These are phyloP conservation scores for Rhizoctonia solani DNA, from an alignment of 1,284 basidiomycete genomes.

Conservation along the genomic window DNA sequence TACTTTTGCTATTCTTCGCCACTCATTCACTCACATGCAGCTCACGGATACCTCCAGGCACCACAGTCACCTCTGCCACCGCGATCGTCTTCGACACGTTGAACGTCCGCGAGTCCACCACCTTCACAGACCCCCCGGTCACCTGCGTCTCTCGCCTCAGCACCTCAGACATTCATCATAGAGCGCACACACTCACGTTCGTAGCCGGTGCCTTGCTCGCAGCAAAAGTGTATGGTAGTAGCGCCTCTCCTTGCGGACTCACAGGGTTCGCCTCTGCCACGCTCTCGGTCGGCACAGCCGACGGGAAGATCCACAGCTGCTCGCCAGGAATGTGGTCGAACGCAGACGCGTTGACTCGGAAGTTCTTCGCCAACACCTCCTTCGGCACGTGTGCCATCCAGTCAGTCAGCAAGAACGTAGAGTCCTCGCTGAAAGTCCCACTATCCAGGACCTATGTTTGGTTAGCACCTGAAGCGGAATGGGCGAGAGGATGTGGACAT, in stretches of 20 bases:
- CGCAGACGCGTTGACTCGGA: slow-evolving; percentile 27
- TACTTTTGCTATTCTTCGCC: not conserved
- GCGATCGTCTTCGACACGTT: slow-evolving; percentile 19
- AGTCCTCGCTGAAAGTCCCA: slow-evolving; percentile 69
- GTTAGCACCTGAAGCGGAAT: too few relatives aligned
- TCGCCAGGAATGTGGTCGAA: slow-evolving; percentile 48
- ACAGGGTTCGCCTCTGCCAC: slow-evolving; percentile 44
- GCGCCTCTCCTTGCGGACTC: slow-evolving; percentile 58
- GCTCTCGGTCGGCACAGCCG: not conserved
- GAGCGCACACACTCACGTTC: slow-evolving; percentile 1
- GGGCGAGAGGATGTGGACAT: too few relatives aligned
- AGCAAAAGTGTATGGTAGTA: slow-evolving; percentile 58
- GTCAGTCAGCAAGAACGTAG: slow-evolving; percentile 62
- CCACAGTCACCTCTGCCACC: slow-evolving; percentile 5
- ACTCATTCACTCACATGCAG: slow-evolving; percentile 60
- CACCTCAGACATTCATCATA: too few relatives aligned
- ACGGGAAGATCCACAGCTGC: slow-evolving; percentile 43
- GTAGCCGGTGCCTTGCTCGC: slow-evolving; percentile 59
- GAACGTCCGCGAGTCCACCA: slow-evolving; percentile 22
- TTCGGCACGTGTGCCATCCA: slow-evolving; percentile 59
- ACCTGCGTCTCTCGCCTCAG: not conserved
- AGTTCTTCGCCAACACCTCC: slow-evolving; percentile 53
- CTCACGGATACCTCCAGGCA: slow-evolving; percentile 45
- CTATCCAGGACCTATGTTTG: slow-evolving; percentile 61
- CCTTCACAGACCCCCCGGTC: slow-evolving; percentile 12